phyloP scores from a whole-genome alignment of 1,139 yeast species.

The Taiozyma onychis region DNA sequence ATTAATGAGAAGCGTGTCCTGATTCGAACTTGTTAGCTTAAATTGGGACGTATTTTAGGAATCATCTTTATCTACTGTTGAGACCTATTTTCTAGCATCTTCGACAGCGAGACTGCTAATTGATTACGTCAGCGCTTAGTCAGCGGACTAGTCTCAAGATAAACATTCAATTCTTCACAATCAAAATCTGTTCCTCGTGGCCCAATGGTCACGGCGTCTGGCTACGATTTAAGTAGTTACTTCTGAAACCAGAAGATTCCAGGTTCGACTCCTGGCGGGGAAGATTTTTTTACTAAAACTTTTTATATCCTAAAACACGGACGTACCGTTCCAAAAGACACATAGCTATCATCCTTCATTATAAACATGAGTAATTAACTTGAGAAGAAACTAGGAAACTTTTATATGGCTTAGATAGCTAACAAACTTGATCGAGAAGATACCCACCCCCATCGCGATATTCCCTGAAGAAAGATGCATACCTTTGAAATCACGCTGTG shows the following conservation, averaged over 20 bases:
- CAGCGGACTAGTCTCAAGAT: too few species aligned
- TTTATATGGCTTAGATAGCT: too few species aligned
- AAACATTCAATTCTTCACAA: constrained; percentile 47
- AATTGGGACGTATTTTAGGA: not conserved
- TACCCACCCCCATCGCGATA: too few species aligned
- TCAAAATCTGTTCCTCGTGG: constrained; percentile 64
- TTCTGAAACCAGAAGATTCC: constrained; percentile 85
- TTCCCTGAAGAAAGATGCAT: too few species aligned
- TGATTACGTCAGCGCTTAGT: not conserved
- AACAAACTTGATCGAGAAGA: too few species aligned
- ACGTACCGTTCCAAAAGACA: too few species aligned
- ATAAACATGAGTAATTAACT: too few species aligned
- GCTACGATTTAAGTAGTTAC: constrained; percentile 60
- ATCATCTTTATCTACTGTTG: not conserved
- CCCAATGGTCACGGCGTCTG: constrained; percentile 94
- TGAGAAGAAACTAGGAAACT: too few species aligned
- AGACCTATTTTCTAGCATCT: not conserved
- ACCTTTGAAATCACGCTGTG: too few species aligned
- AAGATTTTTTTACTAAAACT: constrained; percentile 40
- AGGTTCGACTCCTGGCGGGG: constrained; percentile 96
- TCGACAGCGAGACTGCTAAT: not conserved
- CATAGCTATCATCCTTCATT: too few species aligned
- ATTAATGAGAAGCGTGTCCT: not conserved
- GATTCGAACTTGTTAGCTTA: not conserved
- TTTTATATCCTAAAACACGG: too few species aligned